These are phyloP conservation scores for Bassia scoparia DNA, from an alignment of 148 eudicot species.

Conservation along the genomic window DNA sequence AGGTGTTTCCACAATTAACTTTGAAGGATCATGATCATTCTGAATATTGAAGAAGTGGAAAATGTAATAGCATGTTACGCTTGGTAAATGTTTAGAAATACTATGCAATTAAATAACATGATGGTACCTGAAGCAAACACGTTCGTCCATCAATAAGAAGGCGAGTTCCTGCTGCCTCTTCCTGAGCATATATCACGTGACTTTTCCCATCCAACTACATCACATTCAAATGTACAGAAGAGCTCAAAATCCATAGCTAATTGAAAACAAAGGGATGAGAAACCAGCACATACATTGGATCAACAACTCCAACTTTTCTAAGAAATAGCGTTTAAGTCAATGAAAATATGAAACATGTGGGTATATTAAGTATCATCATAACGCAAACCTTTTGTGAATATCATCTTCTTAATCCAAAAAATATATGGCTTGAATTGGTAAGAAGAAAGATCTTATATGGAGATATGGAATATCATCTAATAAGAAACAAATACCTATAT, in stretches of 20 bases:
- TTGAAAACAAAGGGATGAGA: background rate
- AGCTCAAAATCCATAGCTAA: conserved; percentile 11
- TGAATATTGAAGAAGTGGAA: conserved; percentile 27
- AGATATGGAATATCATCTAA: background rate
- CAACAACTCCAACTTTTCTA: too few relatives aligned
- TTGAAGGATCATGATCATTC: conserved; percentile 99
- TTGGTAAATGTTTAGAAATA: conserved; percentile 17
- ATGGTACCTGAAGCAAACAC: conserved; percentile 90
- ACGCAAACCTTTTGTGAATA: too few relatives aligned
- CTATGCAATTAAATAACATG: conserved; percentile 1
- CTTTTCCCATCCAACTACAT: conserved; percentile 94
- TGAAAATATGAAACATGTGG: too few relatives aligned
- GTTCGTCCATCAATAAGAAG: conserved; percentile 99
- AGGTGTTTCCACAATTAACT: conserved; percentile 94
- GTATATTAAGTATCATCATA: too few relatives aligned
- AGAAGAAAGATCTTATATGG: too few relatives aligned
- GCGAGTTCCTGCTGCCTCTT: conserved; percentile 99
- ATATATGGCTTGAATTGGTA: too few relatives aligned
- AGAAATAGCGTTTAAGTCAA: too few relatives aligned
- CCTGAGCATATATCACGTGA: conserved; percentile 96
- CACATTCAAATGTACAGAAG: too few relatives aligned
- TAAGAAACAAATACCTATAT: too few relatives aligned
- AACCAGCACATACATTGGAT: too few relatives aligned
- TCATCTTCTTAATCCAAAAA: too few relatives aligned
- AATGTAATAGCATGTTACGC: conserved; percentile 15